Percentiles rank a stretch among this genome's conserved stretches.
These are phyloP conservation scores for Lomentospora prolificans DNA, from an alignment of 2,329 filamentous ascomycete species.

Conservation along the genomic window DNA sequence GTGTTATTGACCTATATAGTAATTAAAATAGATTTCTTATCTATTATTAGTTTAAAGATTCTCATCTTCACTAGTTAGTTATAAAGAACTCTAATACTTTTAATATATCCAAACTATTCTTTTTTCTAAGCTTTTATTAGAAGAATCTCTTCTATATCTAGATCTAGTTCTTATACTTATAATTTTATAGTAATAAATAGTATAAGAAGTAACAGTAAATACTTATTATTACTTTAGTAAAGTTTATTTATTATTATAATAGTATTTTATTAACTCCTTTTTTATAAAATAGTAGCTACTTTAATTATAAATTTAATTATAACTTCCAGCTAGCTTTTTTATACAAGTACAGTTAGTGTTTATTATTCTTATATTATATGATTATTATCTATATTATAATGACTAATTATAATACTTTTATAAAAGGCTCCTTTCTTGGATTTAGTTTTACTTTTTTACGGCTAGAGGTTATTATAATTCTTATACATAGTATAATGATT, in stretches of 20 bases:
- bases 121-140: constrained; percentile 3
- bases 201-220: background rate
- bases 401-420: background rate
- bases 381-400: background rate
- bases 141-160: background rate
- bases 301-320: background rate
- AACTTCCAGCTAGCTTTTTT: background rate
- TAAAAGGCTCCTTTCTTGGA: background rate
- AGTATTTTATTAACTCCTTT: background rate
- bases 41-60: background rate
- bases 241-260: background rate
- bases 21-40: background rate
- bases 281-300: background rate
- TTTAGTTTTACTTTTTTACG: background rate
- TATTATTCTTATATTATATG: background rate
- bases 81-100: too few relatives aligned
- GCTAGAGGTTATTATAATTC: too few relatives aligned
- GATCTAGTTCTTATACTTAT: background rate
- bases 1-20: background rate
- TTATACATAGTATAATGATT: too few relatives aligned
- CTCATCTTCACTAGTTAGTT: background rate
- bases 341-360: background rate
- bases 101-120: background rate
- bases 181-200: background rate
- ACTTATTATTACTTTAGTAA: background rate